phyloP scores from a whole-genome alignment of 345 rosid species.

The Lepidium africanum region DNA sequence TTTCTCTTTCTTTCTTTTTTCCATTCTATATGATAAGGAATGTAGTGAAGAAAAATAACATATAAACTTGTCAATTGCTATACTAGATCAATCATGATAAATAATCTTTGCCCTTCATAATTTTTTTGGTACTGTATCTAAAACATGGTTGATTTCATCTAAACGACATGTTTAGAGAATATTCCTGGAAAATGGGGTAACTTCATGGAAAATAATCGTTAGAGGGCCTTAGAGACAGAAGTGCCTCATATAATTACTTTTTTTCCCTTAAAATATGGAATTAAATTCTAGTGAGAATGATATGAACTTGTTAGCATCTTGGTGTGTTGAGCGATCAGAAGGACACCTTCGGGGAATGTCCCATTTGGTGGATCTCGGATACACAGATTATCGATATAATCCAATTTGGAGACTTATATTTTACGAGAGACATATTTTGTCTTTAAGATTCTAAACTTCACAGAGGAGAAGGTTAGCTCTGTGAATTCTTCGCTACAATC shows the following conservation, averaged over 20 bases:
- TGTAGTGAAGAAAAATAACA: neutral
- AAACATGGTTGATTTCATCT: neutral
- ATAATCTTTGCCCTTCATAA: neutral
- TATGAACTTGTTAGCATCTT: neutral
- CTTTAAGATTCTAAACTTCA: slow-evolving; percentile 19
- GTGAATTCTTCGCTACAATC: neutral
- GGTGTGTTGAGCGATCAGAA: neutral
- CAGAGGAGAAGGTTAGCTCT: slow-evolving; percentile 10
- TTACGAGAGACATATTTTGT: neutral
- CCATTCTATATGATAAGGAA: neutral
- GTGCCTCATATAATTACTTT: too few relatives aligned
- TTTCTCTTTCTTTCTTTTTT: neutral
- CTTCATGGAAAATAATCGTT: neutral
- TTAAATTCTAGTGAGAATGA: neutral
- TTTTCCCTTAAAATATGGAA: neutral
- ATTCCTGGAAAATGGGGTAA: neutral
- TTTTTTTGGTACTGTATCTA: neutral
- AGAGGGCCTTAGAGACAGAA: neutral
- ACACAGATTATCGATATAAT: slow-evolving; percentile 20
- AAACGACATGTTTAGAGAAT: neutral
- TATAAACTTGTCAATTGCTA: neutral
- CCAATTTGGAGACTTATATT: slow-evolving; percentile 22
- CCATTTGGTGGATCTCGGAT: neutral
- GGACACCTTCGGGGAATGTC: neutral
- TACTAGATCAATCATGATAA: neutral